Evolutionary conservation across 2,329 filamentous ascomycete genomes (phyloP).

Genomic region (Tolypocladium nubicola): DNA sequence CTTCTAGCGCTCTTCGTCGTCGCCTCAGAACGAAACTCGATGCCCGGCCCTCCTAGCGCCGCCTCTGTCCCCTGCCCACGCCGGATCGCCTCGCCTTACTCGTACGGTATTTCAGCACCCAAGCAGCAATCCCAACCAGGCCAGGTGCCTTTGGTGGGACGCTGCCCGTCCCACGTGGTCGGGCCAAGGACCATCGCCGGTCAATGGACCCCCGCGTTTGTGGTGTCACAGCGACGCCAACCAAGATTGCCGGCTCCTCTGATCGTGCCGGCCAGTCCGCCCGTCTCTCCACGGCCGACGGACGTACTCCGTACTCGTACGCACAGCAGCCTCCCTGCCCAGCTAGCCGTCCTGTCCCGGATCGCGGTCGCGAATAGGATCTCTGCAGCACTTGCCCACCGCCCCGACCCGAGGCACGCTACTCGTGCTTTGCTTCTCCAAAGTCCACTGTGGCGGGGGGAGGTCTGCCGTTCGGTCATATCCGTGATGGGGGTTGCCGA

Average conservation of each 20-base stretch:
- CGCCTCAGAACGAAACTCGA: not conserved
- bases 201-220: not conserved
- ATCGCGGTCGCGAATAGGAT: not conserved
- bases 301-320: not conserved
- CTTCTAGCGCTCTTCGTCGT: not conserved
- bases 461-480: not conserved
- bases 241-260: not conserved
- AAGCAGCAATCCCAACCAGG: not conserved
- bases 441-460: not conserved
- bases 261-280: not conserved
- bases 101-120: not conserved
- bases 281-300: not conserved
- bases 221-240: not conserved
- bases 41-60: not conserved
- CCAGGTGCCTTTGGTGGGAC: not conserved
- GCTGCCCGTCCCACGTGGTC: not conserved
- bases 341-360: not conserved
- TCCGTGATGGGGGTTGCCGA: not conserved
- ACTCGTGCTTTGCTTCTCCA: not conserved
- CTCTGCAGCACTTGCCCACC: not conserved
- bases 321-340: not conserved
- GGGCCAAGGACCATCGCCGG: not conserved
- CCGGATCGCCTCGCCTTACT: too few relatives aligned
- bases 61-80: not conserved
- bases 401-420: too few relatives aligned